phyloP scores from a whole-genome alignment of 192 early-diverging fungal genomes.

The Chytriomyces hyalinus region DNA sequence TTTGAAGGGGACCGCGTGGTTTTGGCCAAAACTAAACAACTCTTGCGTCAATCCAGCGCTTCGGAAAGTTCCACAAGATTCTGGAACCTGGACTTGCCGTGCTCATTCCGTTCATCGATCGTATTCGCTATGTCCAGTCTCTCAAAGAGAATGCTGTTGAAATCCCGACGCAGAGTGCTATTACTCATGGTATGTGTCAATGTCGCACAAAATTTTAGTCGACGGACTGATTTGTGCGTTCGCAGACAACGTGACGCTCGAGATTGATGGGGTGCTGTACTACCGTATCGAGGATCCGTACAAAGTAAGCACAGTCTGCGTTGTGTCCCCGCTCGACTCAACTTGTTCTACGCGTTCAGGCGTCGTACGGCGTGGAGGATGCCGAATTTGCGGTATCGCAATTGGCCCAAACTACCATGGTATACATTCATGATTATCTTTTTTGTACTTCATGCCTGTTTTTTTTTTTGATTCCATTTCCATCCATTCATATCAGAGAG shows the following conservation, averaged over 20 bases:
- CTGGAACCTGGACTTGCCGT: constrained; percentile 91
- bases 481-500: constrained; percentile 56
- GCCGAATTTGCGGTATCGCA: constrained; percentile 94
- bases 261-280: constrained; percentile 96
- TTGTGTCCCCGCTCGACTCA: neutral
- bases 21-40: neutral
- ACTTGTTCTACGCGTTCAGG: constrained; percentile 15
- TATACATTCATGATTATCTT: constrained; percentile 3
- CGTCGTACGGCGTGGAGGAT: constrained; percentile 92
- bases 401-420: constrained; percentile 98
- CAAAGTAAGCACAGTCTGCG: constrained; percentile 32
- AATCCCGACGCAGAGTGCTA: constrained; percentile 77
- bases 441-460: neutral
- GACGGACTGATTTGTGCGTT: neutral
- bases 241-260: constrained; percentile 91
- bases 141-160: constrained; percentile 95
- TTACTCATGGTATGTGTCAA: constrained; percentile 72
- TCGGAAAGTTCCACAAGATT: constrained; percentile 77
- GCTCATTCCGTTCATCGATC: constrained; percentile 85
- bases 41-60: constrained; percentile 61
- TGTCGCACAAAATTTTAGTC: neutral
- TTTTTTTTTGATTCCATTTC: neutral
- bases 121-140: constrained; percentile 89
- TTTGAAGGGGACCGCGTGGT: neutral
- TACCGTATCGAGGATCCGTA: constrained; percentile 92